Conservation (phyloP, 176 grass and related monocot genomes). For the Aegilops speltoides region DNA sequence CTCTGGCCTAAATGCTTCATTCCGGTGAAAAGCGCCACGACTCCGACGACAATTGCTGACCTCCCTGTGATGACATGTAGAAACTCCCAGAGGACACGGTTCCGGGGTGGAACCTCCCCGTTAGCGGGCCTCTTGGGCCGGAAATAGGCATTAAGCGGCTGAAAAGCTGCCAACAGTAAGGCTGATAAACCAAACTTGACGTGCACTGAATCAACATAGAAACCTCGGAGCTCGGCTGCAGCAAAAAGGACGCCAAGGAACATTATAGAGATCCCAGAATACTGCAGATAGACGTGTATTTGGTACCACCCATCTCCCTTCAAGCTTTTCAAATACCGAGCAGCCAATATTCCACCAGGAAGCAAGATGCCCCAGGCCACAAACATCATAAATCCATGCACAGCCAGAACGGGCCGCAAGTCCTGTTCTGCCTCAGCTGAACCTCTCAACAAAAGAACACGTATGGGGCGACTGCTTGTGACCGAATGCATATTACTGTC, state of each 20-base stretch:
- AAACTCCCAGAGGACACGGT: slow-evolving; percentile 79
- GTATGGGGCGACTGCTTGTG: slow-evolving; percentile 65
- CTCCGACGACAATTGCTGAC: slow-evolving; percentile 59
- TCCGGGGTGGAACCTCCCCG: slow-evolving; percentile 43
- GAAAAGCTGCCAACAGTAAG: slow-evolving; percentile 55
- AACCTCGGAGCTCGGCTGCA: slow-evolving; percentile 64
- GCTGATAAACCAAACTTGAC: slow-evolving; percentile 87
- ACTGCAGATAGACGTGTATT: slow-evolving; percentile 84
- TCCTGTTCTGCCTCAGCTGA: slow-evolving; percentile 81
- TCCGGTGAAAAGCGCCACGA: slow-evolving; percentile 72
- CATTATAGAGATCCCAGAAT: slow-evolving; percentile 72
- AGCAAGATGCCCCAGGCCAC: slow-evolving; percentile 89
- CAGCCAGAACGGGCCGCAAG: slow-evolving; percentile 65
- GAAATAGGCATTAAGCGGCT: slow-evolving; percentile 84
- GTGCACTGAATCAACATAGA: slow-evolving; percentile 64
- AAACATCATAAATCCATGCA: slow-evolving; percentile 99
- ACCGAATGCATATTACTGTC: slow-evolving; percentile 78
- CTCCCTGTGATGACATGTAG: slow-evolving; percentile 83
- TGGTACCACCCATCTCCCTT: slow-evolving; percentile 87
- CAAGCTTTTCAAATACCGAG: slow-evolving; percentile 85
- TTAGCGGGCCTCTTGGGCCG: slow-evolving; percentile 58
- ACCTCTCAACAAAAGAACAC: slow-evolving; percentile 59
- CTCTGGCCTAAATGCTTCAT: slow-evolving; percentile 88
- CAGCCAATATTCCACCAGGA: slow-evolving; percentile 81
- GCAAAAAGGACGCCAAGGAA: slow-evolving; percentile 79